Percentiles rank a stretch among this genome's conserved stretches.
Conservation (phyloP, 2,329 filamentous ascomycete species). For the Coniella lustricola region DNA sequence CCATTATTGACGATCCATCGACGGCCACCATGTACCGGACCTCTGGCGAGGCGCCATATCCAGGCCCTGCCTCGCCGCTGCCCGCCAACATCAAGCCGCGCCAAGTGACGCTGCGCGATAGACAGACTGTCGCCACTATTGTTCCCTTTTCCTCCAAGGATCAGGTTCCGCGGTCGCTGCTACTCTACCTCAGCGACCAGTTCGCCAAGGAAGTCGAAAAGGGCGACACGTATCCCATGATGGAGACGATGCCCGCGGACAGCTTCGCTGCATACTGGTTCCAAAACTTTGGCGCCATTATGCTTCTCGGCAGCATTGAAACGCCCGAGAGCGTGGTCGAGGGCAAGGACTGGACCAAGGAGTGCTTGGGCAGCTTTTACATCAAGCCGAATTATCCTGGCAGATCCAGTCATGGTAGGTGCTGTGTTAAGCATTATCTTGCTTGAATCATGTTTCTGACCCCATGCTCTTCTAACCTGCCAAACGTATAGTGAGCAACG, state of each 20-base stretch:
- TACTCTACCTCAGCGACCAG: constrained; percentile 73
- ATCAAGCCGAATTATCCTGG: constrained; percentile 93
- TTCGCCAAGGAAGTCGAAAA: constrained; percentile 87
- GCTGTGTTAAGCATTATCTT: no score
- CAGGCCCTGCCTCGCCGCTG: constrained; percentile 56
- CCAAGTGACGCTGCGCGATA: constrained; percentile 75
- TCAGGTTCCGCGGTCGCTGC: constrained; percentile 67
- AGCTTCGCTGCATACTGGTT: constrained; percentile 84
- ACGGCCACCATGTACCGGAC: constrained; percentile 63
- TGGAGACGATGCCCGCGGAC: constrained; percentile 65
- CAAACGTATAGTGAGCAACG: constrained; percentile 66
- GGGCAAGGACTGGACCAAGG: constrained; percentile 67
- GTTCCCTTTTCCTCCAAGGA: constrained; percentile 73
- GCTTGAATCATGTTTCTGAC: neutral
- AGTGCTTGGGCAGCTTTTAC: constrained; percentile 85
- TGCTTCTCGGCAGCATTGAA: constrained; percentile 72
- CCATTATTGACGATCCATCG: constrained; percentile 70
- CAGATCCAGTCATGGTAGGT: constrained; percentile 62
- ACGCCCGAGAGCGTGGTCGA: constrained; percentile 51
- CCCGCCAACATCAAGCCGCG: constrained; percentile 63
- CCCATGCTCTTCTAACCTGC: neutral
- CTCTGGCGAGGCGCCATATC: constrained; percentile 59
- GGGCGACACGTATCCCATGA: constrained; percentile 88
- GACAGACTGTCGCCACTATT: constrained; percentile 75
- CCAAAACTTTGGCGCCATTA: constrained; percentile 80